Evolutionary conservation across 768 basidiomycete species (phyloP), one percentile per base, ranked within the genome.

Genomic region (Kwoniella sp.): DNA sequence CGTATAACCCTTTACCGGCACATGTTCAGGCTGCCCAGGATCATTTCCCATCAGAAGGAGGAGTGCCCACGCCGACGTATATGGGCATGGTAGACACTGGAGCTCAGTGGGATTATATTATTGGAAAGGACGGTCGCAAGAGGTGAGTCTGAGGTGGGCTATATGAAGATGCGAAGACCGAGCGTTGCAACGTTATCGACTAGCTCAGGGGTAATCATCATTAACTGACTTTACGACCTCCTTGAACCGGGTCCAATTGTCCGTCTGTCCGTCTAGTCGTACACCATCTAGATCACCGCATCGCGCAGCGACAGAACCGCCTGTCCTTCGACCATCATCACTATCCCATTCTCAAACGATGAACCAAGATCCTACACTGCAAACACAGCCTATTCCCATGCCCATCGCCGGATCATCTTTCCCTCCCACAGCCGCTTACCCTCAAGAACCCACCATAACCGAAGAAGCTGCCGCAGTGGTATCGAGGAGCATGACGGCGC

Each of bases 11-110:
- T 17, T 54, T 72, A 25, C 73, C 75, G n/a, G 54, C 66, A 13
- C 75, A 77, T 63, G 45, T 77, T 1, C 58, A 66, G 55, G 73
- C 73, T 22, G 73, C 70, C 15, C 73, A 75, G 52, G 73, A 73
- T 29, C 68, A 73, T 20, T 65, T 63, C 34, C 17, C 41, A 22
- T 38, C 57, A 22, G 55, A 54, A 29, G 68, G 68, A 7, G 68
- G 68, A 4, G 37, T 70, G 67, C 53, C 58, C 15, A 78, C 76
- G 17, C 76, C 76, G 34, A 73, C 64, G 11, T 73, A 78, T 45
- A 72, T 73, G 48, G 79, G 79, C 20, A 73, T 69, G 53, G 77
- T 80, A 26, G 71, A 69, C 31, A 78, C 79, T 17, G 79, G 78
- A 13, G 73, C 72, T 37, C 74, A 79, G 55, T 79, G 76, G 76